Conservation (phyloP, 805 yeast species). For the Monosporozyma siamensis region DNA sequence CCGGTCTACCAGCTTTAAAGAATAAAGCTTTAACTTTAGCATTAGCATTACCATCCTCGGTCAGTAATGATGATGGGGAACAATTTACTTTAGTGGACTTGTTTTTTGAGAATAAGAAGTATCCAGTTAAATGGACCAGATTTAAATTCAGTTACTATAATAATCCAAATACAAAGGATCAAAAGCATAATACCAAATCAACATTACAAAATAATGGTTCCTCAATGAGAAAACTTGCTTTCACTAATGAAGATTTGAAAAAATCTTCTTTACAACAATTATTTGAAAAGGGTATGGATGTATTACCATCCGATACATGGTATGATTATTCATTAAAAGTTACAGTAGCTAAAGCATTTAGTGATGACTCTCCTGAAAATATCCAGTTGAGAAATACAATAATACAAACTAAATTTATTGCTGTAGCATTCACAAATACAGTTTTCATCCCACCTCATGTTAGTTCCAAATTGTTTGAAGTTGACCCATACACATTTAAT, state of each 20-base stretch:
- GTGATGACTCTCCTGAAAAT: slow-evolving; percentile 43
- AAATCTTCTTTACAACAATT: slow-evolving; percentile 51
- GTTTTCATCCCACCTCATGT: slow-evolving; percentile 49
- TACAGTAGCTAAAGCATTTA: slow-evolving; percentile 64
- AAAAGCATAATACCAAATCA: slow-evolving; percentile 11
- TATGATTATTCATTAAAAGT: slow-evolving; percentile 53
- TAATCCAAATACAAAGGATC: slow-evolving; percentile 8
- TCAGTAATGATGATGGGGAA: slow-evolving; percentile 31
- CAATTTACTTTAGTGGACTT: slow-evolving; percentile 41
- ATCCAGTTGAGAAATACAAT: slow-evolving; percentile 48
- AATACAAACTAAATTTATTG: slow-evolving; percentile 52
- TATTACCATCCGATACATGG: slow-evolving; percentile 56
- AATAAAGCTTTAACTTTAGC: slow-evolving; percentile 45
- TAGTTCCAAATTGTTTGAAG: slow-evolving; percentile 56
- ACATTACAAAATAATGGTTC: slow-evolving; percentile 4
- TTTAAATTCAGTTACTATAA: slow-evolving; percentile 46
- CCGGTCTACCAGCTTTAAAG: slow-evolving; percentile 30
- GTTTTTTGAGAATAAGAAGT: slow-evolving; percentile 34
- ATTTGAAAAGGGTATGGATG: slow-evolving; percentile 48
- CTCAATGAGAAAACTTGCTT: slow-evolving; percentile 37
- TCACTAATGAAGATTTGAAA: slow-evolving; percentile 50
- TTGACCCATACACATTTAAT: slow-evolving; percentile 61
- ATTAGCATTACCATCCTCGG: slow-evolving; percentile 42
- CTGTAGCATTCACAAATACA: slow-evolving; percentile 56
- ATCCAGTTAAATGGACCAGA: slow-evolving; percentile 49